Evolutionary conservation across 176 grass and related monocot genomes (phyloP), one percentile per base, ranked within the genome.

Genomic region (Triticum turgidum): DNA sequence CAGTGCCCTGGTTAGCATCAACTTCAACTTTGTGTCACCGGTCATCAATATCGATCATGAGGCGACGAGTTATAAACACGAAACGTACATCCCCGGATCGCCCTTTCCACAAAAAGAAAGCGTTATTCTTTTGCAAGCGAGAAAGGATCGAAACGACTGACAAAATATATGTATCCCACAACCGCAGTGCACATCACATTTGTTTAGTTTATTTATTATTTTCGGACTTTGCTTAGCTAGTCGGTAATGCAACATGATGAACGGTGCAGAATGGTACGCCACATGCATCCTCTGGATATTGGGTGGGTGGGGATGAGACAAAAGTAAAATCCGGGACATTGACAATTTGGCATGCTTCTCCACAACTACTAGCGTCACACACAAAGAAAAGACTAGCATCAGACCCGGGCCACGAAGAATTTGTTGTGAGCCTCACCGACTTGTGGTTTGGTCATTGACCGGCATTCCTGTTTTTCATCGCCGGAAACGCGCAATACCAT

Each of bases 181-280:
- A 54, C 15, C 51, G 15, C 51, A 54, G 51, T 18, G 15, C 0
- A 54, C 15, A 54, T 54, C 5, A 52, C 49, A 18, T 54, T 54
- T 18, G 51, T 18, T 54, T 54, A 51, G 12, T 51, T 51, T 51
- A 15, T 51, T 51, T 17, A 17, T 54, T 54, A 17, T 54, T 54
- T n/a, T 32, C 72, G 0, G 44, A 29, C 75, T 84, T 87, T 68
- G 75, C 75, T 78, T 73, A 38, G 24, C 37, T 73, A 27, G 88
- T 22, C 29, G 10, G 73, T 56, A 73, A 58, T 25, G 69, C 69
- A 81, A 24, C 29, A 24, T 64, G 27, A 73, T 25, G 62, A 79
- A 44, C 4, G 29, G n/a, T 9, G 24, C 49, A 2, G 33, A 73
- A 54, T 44, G 79, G 79, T 90, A 65, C 64, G 32, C n/a, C 0